Conservation (phyloP, 75 land plant genomes). For the Sequoia sempervirens region DNA sequence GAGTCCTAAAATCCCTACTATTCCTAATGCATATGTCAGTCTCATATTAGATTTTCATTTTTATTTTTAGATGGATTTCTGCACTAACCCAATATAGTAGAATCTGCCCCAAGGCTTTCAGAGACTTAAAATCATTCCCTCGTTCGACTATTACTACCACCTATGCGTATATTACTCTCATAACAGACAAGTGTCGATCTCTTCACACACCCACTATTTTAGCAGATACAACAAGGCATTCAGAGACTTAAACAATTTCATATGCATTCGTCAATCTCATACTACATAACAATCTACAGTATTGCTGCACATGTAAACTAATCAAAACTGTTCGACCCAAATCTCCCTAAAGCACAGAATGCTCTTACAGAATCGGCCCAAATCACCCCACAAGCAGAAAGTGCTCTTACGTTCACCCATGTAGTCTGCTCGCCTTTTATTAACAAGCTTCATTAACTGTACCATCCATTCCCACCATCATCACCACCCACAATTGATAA, state of each 20-base stretch:
- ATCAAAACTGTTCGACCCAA: background rate
- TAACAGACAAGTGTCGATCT: background rate
- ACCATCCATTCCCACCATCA: background rate
- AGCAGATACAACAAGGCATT: background rate
- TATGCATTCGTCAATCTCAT: background rate
- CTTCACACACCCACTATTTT: background rate
- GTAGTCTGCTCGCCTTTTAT: background rate
- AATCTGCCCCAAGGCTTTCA: no score
- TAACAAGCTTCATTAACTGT: background rate
- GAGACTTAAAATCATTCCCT: background rate
- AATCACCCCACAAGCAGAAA: background rate
- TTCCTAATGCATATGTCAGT: background rate
- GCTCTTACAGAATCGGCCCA: background rate
- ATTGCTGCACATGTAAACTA: background rate
- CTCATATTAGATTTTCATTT: background rate
- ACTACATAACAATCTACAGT: background rate
- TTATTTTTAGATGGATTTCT: background rate
- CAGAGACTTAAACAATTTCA: background rate
- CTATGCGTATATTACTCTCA: background rate
- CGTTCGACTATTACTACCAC: background rate
- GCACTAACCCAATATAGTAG: background rate
- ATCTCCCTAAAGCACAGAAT: background rate
- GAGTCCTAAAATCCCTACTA: background rate
- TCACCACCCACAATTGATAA: constrained; percentile 2
- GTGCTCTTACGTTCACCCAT: background rate